Evolutionary conservation across 192 early-diverging fungal species (phyloP), one percentile per base, ranked within the genome.

Genomic region (Chytriomyces confervae): DNA sequence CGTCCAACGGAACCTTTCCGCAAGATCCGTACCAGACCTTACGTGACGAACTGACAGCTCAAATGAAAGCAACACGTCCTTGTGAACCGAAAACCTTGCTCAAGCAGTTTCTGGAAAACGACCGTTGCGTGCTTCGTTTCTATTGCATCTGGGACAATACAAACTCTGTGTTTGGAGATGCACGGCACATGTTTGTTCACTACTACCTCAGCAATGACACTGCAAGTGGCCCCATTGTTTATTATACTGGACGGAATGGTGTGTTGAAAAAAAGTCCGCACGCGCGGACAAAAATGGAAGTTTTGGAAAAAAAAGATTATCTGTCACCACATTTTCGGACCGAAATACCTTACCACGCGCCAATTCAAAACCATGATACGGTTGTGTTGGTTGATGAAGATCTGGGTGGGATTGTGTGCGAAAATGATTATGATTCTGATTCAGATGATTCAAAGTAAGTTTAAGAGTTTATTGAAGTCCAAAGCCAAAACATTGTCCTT

Each of bases 61-160:
- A 80, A 29, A 84, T 86, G 85, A 86, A 85, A 74, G 77, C 84
- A 27, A 88, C 87, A 2, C 82, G 82, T 44, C 87, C 84, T 20
- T 81, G 65, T 27, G 61, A 77, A 36, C 85, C 85, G 10, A 80
- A 83, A 76, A 72, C 78, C 29, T 81, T 83, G 10, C 81, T 91
- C 61, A 87, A 88, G 68, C 79, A 87, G 67, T 91, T 89, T 80
- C 82, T 91, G 60, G 86, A 90, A 69, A 85, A 87, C 79, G 88
- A 91, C 79, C 81, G 90, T 6, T 81, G 81, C 47, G 90, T 91
- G 10, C 83, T 91, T 20, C 79, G 90, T 60, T 91, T 91, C 82
- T 91, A 89, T 72, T 88, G 87, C 76, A 80, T 89, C 57, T 91
- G 90, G 90, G 88, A 90, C 76, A 88, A 91, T 79, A 89, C 81